These are phyloP conservation scores for Panaeolus cyanescens DNA, from an alignment of 768 basidiomycete species.

Conservation along the genomic window DNA sequence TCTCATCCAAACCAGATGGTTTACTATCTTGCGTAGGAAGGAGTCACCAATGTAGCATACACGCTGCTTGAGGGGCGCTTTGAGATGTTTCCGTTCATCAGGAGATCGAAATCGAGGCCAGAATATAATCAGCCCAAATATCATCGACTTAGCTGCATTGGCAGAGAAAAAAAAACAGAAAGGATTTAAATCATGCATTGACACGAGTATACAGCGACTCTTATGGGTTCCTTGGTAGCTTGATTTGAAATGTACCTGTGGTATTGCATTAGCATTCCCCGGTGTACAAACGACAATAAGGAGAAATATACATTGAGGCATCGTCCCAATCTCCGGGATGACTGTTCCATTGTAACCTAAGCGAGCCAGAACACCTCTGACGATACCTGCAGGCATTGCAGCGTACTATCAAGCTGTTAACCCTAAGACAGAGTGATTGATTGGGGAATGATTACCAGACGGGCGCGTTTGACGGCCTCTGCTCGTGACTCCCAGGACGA, in stretches of 20 bases:
- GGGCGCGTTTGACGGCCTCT: constrained; percentile 72
- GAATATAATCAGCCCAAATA: too few relatives aligned
- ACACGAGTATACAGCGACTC: background rate
- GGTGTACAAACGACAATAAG: background rate
- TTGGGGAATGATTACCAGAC: constrained; percentile 46
- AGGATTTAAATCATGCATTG: background rate
- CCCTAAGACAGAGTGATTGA: background rate
- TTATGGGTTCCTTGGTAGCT: constrained; percentile 63
- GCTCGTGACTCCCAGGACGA: constrained; percentile 80
- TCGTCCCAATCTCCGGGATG: constrained; percentile 70
- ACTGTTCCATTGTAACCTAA: constrained; percentile 79
- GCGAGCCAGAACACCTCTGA: constrained; percentile 79
- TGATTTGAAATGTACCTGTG: constrained; percentile 84
- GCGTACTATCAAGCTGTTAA: constrained; percentile 56
- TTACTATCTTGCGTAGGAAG: too few relatives aligned
- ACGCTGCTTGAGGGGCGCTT: too few relatives aligned
- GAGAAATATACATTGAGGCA: constrained; percentile 76
- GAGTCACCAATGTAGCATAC: too few relatives aligned
- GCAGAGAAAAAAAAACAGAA: background rate
- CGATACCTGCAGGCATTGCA: constrained; percentile 80
- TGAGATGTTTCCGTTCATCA: too few relatives aligned
- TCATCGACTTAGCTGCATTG: too few relatives aligned
- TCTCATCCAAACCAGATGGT: too few relatives aligned
- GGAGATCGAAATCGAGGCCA: too few relatives aligned
- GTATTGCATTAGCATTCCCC: background rate